Evolutionary conservation across 768 basidiomycete species (phyloP), one percentile per base, ranked within the genome.

Genomic region (Russula brevipes): DNA sequence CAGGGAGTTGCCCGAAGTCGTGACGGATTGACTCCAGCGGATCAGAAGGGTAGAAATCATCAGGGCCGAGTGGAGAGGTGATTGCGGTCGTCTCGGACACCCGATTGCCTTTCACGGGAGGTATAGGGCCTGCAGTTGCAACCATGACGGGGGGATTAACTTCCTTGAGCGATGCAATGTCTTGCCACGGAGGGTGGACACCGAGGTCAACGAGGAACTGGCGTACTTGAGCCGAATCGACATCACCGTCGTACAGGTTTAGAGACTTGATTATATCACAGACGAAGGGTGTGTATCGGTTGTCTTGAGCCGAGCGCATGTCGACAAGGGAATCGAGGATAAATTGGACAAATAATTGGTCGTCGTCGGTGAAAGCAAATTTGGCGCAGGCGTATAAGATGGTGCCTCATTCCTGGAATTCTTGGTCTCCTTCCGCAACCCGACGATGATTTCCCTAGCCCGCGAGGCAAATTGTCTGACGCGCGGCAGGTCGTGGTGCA

Each of bases 1-100:
- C 91, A 0, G 83, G 84, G 65, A 88, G 70, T 64, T 86, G 71
- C 31, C 90, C 92, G 73, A 94, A 96, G 72, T 98, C 95, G 70
- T 91, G 88, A 3, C 95, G 88, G 5, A 93, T 72, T 24, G 81
- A 75, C 33, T 87, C 88, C 56, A 88, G 77, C 0, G 82, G 80
- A 70, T 97, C 94, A 2, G 71, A 68, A 1, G 77, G 70, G 64
- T 87, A 81, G 17, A 91, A 79, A 63, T 91, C 89, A 64, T 87
- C 80, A 1, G 82, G 83, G 5, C 85, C 84, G 3, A 86, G 70
- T 16, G 50, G 60, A 17, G 63, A 46, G 19, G 50, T 2, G 24
- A 33, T 44, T 19, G 47, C 31, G 36, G 57, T 19, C 14, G 49
- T 10, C 17, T 17, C 52, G 16, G 45, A 30, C 19, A 10, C 39